Conservation (phyloP, 441 rosid species). For the Euphorbia corollata region DNA sequence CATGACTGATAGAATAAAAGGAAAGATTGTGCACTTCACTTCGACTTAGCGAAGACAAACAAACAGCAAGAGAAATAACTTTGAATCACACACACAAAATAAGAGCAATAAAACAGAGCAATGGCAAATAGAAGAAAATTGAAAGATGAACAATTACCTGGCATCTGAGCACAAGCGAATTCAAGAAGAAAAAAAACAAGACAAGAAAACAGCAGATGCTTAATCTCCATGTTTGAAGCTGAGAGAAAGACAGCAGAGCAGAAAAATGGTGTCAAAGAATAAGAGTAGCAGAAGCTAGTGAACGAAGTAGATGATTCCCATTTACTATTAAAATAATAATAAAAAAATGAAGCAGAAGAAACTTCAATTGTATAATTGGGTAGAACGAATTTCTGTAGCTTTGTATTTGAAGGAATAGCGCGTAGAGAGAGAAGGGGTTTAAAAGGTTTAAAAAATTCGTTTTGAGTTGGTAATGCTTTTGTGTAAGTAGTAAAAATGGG, state of each 20-base stretch:
- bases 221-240: constrained; percentile 30
- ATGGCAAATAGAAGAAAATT: background rate
- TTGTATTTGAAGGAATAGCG: background rate
- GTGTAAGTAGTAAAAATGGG: background rate
- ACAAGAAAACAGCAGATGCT: constrained; percentile 24
- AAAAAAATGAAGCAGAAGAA: background rate
- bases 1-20: no score
- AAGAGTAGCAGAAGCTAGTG: constrained; percentile 4
- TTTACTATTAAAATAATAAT: background rate
- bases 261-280: constrained; percentile 8
- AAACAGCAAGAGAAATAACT: constrained; percentile 2
- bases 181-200: constrained; percentile 35
- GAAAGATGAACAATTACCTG: constrained; percentile 32
- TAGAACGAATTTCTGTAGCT: background rate
- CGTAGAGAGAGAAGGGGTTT: background rate
- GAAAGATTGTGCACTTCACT: no score
- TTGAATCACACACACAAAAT: constrained; percentile 3
- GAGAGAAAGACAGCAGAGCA: constrained; percentile 18
- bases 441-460: background rate
- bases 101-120: constrained; percentile 7
- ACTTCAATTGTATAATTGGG: background rate
- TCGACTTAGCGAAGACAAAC: constrained; percentile 17
- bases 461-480: background rate
- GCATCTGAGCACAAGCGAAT: constrained; percentile 47
- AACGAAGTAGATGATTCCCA: background rate